Evolutionary conservation across 805 yeast species (phyloP), one percentile per base, ranked within the genome.

Genomic region (Metschnikowia lunata): DNA sequence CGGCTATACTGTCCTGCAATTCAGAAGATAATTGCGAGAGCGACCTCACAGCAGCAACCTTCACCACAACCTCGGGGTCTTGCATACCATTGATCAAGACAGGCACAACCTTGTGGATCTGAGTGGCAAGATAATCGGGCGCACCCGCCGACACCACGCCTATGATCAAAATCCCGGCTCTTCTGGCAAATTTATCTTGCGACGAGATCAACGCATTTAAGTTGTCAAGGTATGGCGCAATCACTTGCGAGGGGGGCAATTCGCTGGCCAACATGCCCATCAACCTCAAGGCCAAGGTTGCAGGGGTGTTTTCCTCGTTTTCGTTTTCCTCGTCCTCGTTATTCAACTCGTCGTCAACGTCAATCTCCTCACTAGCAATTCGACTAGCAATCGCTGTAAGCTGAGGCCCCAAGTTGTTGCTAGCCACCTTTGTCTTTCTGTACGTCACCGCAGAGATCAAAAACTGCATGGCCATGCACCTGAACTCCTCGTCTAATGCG

Each of bases 221-320:
- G 52, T 76, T 78, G 52, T 81, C 86, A 49, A 88, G 74, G 50
- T 91, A 75, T 36, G 96, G 91, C 51, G 74, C 77, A 52, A 90
- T 82, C 45, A 87, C 95, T 66, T 93, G 99, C 35, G 88, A 79
- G 39, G 98, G 96, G 42, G 99, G 97, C 58, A 93, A 74, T 59
- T 84, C 89, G 36, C 83, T 72, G 13, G 98, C 79, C 53, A 91
- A 80, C 59, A 79, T 78, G 42, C 88, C 85, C 42, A 93, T 64
- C 47, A 91, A 71, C 68, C 96, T 80, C 56, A 89, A 75, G 12
- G 95, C 96, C 52, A 88, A 75, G 40, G 84, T 65, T 36, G 82
- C 67, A 45, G 96, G 95, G 43, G 82, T 77, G 58, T 81, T 85
- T 67, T 91, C 98, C 69, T 89, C 97, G 60, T 88, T 89, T 65